A percentile compares a stretch with the other conserved stretches of the same genome.
Conservation (phyloP, 345 rosid genomes). For the Populus tremula region DNA sequence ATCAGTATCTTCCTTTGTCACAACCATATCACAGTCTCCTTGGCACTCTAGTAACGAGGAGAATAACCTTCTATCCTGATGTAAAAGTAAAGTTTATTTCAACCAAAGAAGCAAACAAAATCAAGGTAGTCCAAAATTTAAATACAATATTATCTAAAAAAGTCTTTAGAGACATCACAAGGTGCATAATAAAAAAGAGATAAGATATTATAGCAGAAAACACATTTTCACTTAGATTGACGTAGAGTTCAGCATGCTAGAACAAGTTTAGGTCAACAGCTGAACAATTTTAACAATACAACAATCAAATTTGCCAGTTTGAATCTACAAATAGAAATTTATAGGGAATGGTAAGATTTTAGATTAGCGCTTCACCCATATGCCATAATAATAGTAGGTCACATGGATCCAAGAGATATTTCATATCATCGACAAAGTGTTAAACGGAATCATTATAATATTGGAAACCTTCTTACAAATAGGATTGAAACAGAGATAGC, state of each 20-base stretch:
- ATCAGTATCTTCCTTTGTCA: constrained; percentile 25
- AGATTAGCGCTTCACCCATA: not conserved
- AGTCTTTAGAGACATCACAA: not conserved
- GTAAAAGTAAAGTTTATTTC: constrained; percentile 7
- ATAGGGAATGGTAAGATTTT: not conserved
- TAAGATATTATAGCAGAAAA: not conserved
- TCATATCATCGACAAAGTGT: not conserved
- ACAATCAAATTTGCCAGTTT: not conserved
- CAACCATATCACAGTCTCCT: constrained; percentile 31
- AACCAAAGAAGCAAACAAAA: constrained; percentile 16
- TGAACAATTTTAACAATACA: not conserved
- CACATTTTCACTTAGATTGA: no score
- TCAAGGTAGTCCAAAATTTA: not conserved
- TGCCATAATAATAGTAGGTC: not conserved
- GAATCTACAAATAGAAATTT: constrained; percentile 4
- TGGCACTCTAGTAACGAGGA: constrained; percentile 37
- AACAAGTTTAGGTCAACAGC: not conserved
- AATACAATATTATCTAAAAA: not conserved
- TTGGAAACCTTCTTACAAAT: not conserved
- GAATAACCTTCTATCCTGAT: constrained; percentile 58
- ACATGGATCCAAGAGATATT: not conserved
- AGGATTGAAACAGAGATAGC: not conserved
- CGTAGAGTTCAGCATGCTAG: not conserved
- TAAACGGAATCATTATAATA: not conserved
- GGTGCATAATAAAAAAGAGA: not conserved